Evolutionary conservation across 192 early-diverging fungal genomes (phyloP).

Genomic region (Chytriomyces confervae): DNA sequence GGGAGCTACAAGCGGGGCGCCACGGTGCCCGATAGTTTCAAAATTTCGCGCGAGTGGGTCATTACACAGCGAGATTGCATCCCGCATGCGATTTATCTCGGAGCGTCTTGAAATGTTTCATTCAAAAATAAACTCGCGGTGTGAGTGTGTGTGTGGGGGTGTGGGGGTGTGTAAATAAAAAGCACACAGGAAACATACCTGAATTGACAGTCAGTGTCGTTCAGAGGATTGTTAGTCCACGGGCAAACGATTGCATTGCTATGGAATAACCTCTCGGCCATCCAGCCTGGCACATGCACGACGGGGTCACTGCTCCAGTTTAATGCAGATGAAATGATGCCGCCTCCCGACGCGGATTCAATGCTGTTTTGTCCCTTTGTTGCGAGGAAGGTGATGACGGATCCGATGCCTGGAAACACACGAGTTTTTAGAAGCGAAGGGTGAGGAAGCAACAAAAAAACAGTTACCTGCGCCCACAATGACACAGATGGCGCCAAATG

Average conservation of each 20-base stretch:
- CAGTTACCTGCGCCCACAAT: neutral
- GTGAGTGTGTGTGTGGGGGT: too few relatives aligned
- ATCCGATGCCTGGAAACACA: neutral
- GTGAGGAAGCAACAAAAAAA: neutral
- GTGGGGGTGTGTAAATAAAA: too few relatives aligned
- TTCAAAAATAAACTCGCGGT: too few relatives aligned
- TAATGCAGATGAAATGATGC: too few relatives aligned
- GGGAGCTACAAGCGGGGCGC: conserved; percentile 10
- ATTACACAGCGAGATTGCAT: conserved; percentile 6
- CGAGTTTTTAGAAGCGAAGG: too few relatives aligned
- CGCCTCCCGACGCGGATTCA: too few relatives aligned
- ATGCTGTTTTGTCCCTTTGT: neutral
- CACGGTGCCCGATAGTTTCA: conserved; percentile 24
- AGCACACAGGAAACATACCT: too few relatives aligned
- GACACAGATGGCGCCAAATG: too few relatives aligned
- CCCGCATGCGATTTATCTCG: conserved; percentile 16
- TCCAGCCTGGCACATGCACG: conserved; percentile 16
- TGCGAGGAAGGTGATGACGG: neutral
- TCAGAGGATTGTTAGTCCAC: conserved; percentile 9
- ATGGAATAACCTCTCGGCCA: conserved; percentile 16
- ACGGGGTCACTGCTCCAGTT: neutral
- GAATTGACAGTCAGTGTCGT: conserved; percentile 24
- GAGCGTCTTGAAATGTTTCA: too few relatives aligned
- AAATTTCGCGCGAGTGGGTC: conserved; percentile 18
- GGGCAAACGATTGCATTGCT: conserved; percentile 12